Evolutionary conservation across 192 early-diverging fungal species (phyloP).

Genomic region (Chytriomyces confervae): DNA sequence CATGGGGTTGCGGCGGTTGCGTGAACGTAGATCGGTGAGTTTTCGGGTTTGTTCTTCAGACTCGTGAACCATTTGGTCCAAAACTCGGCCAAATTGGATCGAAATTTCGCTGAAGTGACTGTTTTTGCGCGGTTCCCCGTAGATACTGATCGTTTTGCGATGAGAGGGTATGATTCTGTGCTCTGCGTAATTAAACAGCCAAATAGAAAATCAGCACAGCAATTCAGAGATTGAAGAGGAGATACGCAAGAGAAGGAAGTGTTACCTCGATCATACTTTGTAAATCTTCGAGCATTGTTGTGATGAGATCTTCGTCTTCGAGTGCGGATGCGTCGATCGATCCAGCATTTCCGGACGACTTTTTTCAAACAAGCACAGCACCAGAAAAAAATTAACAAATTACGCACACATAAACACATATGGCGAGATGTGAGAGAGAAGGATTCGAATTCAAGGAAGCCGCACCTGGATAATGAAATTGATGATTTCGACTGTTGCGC

Average conservation of each 20-base stretch:
- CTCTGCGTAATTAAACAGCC: slow-evolving; percentile 23
- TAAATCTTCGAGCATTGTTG: slow-evolving; percentile 64
- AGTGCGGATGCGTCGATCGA: slow-evolving; percentile 49
- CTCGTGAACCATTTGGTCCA: slow-evolving; percentile 51
- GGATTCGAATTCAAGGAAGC: slow-evolving; percentile 32
- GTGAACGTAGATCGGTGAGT: slow-evolving; percentile 5
- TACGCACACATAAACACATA: too few species aligned
- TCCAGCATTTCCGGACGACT: slow-evolving; percentile 65
- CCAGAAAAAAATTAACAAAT: neutral
- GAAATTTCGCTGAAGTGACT: slow-evolving; percentile 59
- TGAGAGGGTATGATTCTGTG: slow-evolving; percentile 73
- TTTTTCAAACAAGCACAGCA: neutral
- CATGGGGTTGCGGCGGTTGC: neutral
- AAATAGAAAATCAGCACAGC: slow-evolving; percentile 8
- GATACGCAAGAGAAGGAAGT: neutral
- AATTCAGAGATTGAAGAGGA: neutral
- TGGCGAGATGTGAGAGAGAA: neutral
- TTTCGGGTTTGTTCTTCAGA: slow-evolving; percentile 37
- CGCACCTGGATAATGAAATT: slow-evolving; percentile 73
- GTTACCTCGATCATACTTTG: slow-evolving; percentile 68
- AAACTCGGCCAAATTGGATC: slow-evolving; percentile 73
- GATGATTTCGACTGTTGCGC: slow-evolving; percentile 71
- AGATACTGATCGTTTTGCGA: slow-evolving; percentile 57
- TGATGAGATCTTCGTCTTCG: slow-evolving; percentile 62
- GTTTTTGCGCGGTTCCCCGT: slow-evolving; percentile 41